These are phyloP conservation scores for Auriculariales sp. DNA, from an alignment of 768 basidiomycete species.

Conservation along the genomic window DNA sequence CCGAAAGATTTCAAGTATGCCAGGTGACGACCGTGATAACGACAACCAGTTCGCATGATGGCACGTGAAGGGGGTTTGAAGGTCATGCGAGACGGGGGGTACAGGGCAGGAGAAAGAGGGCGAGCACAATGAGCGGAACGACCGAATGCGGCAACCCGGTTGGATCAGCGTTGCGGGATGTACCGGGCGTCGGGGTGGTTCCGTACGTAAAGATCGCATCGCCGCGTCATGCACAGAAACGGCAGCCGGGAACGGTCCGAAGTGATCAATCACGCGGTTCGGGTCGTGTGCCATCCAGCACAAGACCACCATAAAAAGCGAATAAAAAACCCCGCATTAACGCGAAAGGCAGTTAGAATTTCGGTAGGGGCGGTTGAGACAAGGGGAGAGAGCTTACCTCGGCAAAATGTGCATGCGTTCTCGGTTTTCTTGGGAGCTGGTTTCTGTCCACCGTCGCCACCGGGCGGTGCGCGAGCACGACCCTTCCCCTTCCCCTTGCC, in stretches of 20 bases:
- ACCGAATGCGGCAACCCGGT: not conserved
- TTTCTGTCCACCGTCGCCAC: not conserved
- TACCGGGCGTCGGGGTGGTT: not conserved
- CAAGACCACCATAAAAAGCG: not conserved
- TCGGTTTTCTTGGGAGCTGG: constrained; percentile 28
- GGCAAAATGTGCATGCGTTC: constrained; percentile 67
- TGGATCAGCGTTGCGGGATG: not conserved
- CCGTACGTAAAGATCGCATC: not conserved
- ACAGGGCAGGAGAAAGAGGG: not conserved
- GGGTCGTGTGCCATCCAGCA: not conserved
- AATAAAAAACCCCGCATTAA: no score
- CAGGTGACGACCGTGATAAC: not conserved
- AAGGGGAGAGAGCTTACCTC: constrained; percentile 32
- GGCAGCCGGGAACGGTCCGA: not conserved
- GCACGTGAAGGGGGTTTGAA: no score
- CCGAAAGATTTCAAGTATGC: not conserved
- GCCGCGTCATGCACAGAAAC: constrained; percentile 1
- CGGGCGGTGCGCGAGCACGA: no score
- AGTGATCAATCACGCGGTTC: not conserved
- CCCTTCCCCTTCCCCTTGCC: no score
- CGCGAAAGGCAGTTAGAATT: not conserved
- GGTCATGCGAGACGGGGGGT: no score
- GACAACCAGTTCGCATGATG: not conserved
- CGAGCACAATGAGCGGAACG: not conserved
- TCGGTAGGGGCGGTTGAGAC: not conserved